These are phyloP conservation scores for Hyphodiscus sp. DNA, from an alignment of 2,329 filamentous ascomycete species.

Conservation along the genomic window DNA sequence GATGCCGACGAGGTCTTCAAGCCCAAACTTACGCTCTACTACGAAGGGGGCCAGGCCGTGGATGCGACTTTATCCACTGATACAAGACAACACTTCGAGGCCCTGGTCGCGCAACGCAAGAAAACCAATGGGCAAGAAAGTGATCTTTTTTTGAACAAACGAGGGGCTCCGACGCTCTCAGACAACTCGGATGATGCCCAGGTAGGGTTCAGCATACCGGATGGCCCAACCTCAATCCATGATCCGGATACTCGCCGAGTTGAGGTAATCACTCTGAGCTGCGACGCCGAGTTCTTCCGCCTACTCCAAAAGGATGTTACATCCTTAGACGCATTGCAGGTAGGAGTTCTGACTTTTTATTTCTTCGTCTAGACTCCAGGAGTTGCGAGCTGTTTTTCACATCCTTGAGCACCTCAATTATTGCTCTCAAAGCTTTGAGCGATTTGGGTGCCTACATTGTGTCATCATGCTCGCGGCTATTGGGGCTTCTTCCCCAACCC, in stretches of 20 bases:
- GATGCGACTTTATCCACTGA: slow-evolving; percentile 53
- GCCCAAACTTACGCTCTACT: slow-evolving; percentile 63
- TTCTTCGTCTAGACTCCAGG: background rate
- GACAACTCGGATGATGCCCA: background rate
- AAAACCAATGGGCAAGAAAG: background rate
- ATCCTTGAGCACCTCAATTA: too few relatives aligned
- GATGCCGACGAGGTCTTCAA: slow-evolving; percentile 44
- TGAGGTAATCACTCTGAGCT: slow-evolving; percentile 65
- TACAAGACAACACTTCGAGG: slow-evolving; percentile 57
- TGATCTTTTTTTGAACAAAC: too few relatives aligned
- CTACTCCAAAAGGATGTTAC: slow-evolving; percentile 66
- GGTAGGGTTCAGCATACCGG: background rate
- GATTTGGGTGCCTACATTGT: too few relatives aligned
- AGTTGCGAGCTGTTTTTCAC: background rate
- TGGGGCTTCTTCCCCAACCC: too few relatives aligned
- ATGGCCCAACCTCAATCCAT: too few relatives aligned
- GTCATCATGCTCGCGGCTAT: background rate
- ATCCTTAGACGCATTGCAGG: slow-evolving; percentile 60
- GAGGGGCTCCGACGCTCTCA: too few relatives aligned
- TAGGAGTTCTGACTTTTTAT: background rate
- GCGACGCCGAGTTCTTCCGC: slow-evolving; percentile 74
- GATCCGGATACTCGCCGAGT: slow-evolving; percentile 37
- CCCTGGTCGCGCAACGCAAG: slow-evolving; percentile 33
- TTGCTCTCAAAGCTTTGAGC: too few relatives aligned
- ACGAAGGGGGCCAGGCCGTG: slow-evolving; percentile 59